Evolutionary conservation across 371 early-diverging fungal genomes (phyloP), one percentile per base, ranked within the genome.

Genomic region (Paraphysoderma sedebokerense): DNA sequence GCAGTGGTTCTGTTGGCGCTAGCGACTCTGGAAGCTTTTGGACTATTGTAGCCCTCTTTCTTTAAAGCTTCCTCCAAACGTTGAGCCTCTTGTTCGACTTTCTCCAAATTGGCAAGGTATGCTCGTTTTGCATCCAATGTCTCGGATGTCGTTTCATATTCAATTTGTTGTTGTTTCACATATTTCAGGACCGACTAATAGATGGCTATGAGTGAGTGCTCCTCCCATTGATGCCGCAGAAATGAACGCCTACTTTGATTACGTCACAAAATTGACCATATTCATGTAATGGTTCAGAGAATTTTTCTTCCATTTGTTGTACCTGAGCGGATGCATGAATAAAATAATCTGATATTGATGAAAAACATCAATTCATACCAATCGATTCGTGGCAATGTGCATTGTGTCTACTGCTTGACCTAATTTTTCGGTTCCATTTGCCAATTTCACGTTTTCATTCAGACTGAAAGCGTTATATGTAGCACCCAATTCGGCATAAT

Each of bases 401-500:
- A 82, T 77, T 20, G 76, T 70, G 59, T 96, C 95, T 0, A 87
- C 75, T 6, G 92, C 89, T 55, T 86, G 84, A 1, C 93, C 97
- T 33, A 85, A 66, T 49, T 79, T 74, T 58, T 92, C 95, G 49
- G 92, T 82, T 0, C 83, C 85, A 31, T 73, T 77, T 3, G 87
- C 74, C 12, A 92, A 63, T n/a, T 59, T 57, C 5, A 69, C 66
- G 11, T 48, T 48, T 12, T 52, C 74, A 31, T 58, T 54, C 42
- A 93, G 71, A 46, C 92, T 91, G 61, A 92, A 90, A 22, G 83
- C 90, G 52, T 93, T 93, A 60, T 89, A 87, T 0, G 79, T 67
- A 5, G 87, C 88, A 0, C 93, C 95, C n/a, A 93, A 67, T 49
- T 92, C 92, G 12, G 85, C 71, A 55, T 83, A 82, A 50, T 84